These are phyloP conservation scores for Cylindrodendrum hubeiense DNA, from an alignment of 2,329 filamentous ascomycete species.

Conservation along the genomic window DNA sequence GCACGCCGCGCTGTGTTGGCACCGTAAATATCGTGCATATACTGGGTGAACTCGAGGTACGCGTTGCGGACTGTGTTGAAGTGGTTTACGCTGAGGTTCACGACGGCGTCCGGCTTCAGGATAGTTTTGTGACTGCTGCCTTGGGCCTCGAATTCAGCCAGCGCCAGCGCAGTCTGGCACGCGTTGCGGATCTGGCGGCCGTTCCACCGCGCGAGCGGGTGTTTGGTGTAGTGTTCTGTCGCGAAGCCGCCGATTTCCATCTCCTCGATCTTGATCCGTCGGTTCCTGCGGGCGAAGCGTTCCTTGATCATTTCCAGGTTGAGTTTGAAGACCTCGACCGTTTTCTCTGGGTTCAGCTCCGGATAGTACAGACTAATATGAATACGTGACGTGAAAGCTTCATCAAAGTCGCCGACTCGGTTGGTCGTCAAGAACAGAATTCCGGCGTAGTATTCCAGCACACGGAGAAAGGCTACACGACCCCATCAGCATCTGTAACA, in stretches of 20 bases:
- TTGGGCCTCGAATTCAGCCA: slow-evolving; percentile 22
- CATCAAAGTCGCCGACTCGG: slow-evolving; percentile 22
- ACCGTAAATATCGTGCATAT: slow-evolving; percentile 16
- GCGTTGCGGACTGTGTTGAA: slow-evolving; percentile 36
- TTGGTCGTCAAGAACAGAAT: slow-evolving; percentile 27
- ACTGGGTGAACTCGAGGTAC: slow-evolving; percentile 38
- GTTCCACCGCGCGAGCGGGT: slow-evolving; percentile 48
- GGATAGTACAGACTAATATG: slow-evolving; percentile 38
- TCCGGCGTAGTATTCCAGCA: slow-evolving; percentile 24
- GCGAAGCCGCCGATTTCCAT: background rate
- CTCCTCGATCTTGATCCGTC: slow-evolving; percentile 21
- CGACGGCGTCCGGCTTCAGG: slow-evolving; percentile 20
- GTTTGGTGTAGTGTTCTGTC: background rate
- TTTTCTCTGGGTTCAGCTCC: slow-evolving; percentile 3
- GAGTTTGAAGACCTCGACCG: slow-evolving; percentile 21
- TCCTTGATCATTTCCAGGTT: slow-evolving; percentile 38
- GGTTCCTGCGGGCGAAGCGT: background rate
- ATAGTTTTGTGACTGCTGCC: slow-evolving; percentile 4
- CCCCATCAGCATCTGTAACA: background rate
- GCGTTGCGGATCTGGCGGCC: slow-evolving; percentile 37
- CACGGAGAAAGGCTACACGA: slow-evolving; percentile 12
- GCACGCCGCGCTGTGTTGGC: background rate
- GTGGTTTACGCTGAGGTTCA: slow-evolving; percentile 28
- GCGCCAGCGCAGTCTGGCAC: slow-evolving; percentile 24
- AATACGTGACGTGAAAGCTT: slow-evolving; percentile 48